Evolutionary conservation across 2,329 filamentous ascomycete species (phyloP), one percentile per base, ranked within the genome.

Genomic region (Ascocoryne sarcoides): DNA sequence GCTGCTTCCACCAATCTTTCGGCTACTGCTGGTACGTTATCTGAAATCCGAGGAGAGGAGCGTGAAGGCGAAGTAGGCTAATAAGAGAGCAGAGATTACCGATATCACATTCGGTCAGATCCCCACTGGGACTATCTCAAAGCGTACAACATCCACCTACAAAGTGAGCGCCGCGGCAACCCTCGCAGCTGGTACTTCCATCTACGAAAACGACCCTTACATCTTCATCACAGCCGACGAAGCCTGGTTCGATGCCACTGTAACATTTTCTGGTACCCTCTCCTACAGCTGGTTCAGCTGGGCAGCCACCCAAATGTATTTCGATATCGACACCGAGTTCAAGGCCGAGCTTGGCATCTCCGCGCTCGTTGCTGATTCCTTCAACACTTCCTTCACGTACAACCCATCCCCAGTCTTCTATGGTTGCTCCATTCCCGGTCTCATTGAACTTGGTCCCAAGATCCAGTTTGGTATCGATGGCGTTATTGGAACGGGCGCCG

Each of bases 211-310:
- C 20, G 42, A 48, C 8, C 46, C 49, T 16, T 60, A 62, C 46
- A 42, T 66, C 37, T 61, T 51, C 5, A 53, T 64, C 14, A 58
- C 52, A 2, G 62, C 62, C 15, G 55, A 65, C 30, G 47, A 52
- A 15, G 63, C 59, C 23, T 46, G 51, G 34, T 57, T 69, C 39
- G 55, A 54, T 14, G 56, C 61, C 17, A 55, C 55, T 14, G 54
- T 65, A 29, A 62, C 61, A 10, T 61, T 69, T 32, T 66, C 65
- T 1, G 66, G 65, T 23, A 60, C 62, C 42, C 55, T 69, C n/a
- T 55, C 58, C 36, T 68, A 65, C 52, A 61, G 60, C 45, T 61
- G 67, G 45, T 51, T 56, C 34, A 44, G 45, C n/a, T 53, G 54
- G 30, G 51, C 56, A 30, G 49, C 65, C 4, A 49, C 64, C 32